Conservation (phyloP, 139 green algal species). For the Diplosphaera chodatii region DNA sequence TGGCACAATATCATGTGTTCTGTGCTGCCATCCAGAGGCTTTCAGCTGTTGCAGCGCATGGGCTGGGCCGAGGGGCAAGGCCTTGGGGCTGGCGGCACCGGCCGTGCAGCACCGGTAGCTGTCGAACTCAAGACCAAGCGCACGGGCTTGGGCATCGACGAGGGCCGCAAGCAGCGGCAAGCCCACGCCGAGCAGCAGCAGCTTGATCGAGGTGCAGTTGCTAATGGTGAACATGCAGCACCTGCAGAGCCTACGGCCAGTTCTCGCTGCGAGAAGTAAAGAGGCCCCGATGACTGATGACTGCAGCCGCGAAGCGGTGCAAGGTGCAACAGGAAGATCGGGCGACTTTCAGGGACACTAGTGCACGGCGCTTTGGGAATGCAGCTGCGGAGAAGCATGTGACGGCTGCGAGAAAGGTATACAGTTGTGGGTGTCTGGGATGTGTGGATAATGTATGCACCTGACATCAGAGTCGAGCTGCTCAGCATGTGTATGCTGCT, state of each 20-base stretch:
- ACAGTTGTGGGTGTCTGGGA: too few relatives aligned
- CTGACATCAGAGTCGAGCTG: too few relatives aligned
- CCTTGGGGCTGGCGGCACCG: constrained; percentile 14
- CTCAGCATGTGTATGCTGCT: too few relatives aligned
- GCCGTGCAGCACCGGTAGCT: constrained; percentile 17
- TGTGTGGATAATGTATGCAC: too few relatives aligned
- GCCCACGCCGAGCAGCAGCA: constrained; percentile 4
- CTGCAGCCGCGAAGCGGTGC: constrained; percentile 1
- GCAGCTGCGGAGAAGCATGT: constrained; percentile 4
- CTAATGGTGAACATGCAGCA: not conserved
- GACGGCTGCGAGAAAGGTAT: constrained; percentile 5
- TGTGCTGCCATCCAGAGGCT: constrained; percentile 20
- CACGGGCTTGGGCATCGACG: constrained; percentile 24
- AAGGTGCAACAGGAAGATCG: constrained; percentile 12
- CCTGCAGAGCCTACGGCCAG: too few relatives aligned
- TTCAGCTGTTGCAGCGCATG: constrained; percentile 32
- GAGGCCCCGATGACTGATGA: too few relatives aligned
- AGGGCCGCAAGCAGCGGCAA: constrained; percentile 8
- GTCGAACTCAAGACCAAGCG: constrained; percentile 27
- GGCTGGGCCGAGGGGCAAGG: constrained; percentile 26
- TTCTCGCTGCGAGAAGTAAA: too few relatives aligned
- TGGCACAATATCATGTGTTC: not conserved
- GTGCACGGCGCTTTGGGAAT: not conserved
- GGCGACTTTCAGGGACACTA: not conserved
- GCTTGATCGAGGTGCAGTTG: not conserved